Base-by-base conservation (phyloP, 2,329 filamentous ascomycete species). In the Ophiostoma tasmaniense region DNA sequence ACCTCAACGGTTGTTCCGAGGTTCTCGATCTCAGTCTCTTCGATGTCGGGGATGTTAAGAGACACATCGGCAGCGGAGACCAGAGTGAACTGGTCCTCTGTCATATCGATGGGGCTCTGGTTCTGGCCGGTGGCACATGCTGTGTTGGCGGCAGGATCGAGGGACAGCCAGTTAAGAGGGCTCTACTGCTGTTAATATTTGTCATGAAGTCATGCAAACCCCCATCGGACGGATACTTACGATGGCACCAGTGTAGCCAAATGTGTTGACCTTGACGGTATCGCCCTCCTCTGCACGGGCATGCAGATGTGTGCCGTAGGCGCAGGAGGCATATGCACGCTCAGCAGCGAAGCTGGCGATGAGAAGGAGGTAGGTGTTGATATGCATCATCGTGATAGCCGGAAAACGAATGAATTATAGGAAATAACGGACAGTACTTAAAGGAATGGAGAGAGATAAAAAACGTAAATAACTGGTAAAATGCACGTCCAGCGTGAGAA, bases 41-140 rank as follows among this genome's bases (percentile, higher is more conserved):
- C 74, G 64, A 78, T 76, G 73, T 78, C 80, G 59, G 82, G 79
- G 67, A 86, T 78, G 42, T 77, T 73, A 68, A 79, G 76, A 74
- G 73, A 68, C 5, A 79, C 37, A n/a, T 79, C 73, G 42, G 75
- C 72, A 61, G 75, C 75, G 11, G 76, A 67, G 8, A 79, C 72
- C 45, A 77, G 67, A 33, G 74, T 75, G 69, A 79, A 80, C 37
- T 74, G 72, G n/a, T 75, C 78, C 3, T 73, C 73, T 6, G 75
- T 75, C 80, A 81, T 80, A 75, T 87, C 82, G 76, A 89, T 87
- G 52, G 86, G 86, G 0, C 85, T 87, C 75, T 88, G 86, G 39
- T 79, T 78, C 28, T 74, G 80, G 50, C 86, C 85, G 0, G 78
- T 78, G 45, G 81, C 81, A 76, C 86, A 89, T 14, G 77, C 76